These are phyloP conservation scores for Suillus hirtellus DNA, from an alignment of 768 basidiomycete genomes.

Conservation along the genomic window DNA sequence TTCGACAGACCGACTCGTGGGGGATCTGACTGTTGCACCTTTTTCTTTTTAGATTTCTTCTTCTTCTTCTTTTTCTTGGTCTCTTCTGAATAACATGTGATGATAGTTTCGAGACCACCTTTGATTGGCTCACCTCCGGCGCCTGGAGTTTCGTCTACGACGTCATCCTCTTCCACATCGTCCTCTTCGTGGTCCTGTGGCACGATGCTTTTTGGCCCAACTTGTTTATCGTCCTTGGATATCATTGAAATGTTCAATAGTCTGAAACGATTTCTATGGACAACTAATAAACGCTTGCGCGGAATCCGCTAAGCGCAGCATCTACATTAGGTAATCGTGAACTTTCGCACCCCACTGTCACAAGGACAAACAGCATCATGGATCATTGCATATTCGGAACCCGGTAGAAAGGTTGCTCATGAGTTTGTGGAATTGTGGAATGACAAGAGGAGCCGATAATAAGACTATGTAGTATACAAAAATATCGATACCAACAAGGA, in stretches of 20 bases:
- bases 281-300: not conserved
- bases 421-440: not conserved
- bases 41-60: conserved; percentile 90
- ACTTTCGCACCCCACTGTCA: too few relatives aligned
- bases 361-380: not conserved
- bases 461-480: conserved; percentile 13
- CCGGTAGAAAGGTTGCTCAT: not conserved
- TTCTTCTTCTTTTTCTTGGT: conserved; percentile 91
- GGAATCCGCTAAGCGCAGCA: not conserved
- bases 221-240: conserved; percentile 18
- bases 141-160: conserved; percentile 22
- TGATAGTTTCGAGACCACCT: not conserved
- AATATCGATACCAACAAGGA: conserved; percentile 6
- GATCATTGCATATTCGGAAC: not conserved
- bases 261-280: not conserved
- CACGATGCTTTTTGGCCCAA: conserved; percentile 15
- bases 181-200: conserved; percentile 25
- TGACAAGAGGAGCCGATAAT: not conserved
- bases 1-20: conserved; percentile 88
- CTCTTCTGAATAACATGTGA: conserved; percentile 18
- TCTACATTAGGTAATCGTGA: not conserved
- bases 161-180: conserved; percentile 37
- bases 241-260: conserved; percentile 15
- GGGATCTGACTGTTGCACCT: conserved; percentile 82
- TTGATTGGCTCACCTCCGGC: conserved; percentile 27